Base-by-base conservation (phyloP, 306 rosid genomes). In the Dalbergia cultrata region DNA sequence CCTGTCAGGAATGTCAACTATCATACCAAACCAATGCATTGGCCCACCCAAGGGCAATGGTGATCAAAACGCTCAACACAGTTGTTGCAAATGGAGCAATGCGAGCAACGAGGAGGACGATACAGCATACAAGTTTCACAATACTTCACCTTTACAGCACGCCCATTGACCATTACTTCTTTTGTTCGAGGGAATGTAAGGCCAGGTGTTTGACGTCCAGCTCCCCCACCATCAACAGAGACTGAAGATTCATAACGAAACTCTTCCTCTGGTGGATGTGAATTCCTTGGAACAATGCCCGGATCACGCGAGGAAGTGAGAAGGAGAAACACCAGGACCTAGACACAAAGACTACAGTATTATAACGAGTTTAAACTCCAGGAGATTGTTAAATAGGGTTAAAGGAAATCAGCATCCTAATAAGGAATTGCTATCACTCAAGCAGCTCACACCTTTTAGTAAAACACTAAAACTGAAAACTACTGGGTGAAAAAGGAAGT, bases 11-110 rank as follows among this genome's bases (percentile, higher is more conserved):
- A 52, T 18, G 70, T 50, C 62, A 69, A 77, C 77, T 59, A 80
- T 72, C 90, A 47, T 89, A 94, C 98, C 97, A 92, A 90, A 66
- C 98, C 98, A 82, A 94, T 90, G 90, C 98, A 94, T 79, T 94
- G 98, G 63, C 98, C 98, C 76, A 94, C 97, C 98, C 98, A 94
- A 79, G 98, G 98, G 87, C 98, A 94, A 72, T 94, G 98, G 69
- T 94, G 98, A 82, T 94, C 98, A 53, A 94, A 94, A 70, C 93
- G 98, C 84, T 94, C 97, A 85, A 94, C 98, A 77, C 98, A 94
- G 76, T 94, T 94, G 83, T 92, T 92, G 89, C 98, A 94, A 75
- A 92, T 92, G 81, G 98, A 91, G 86, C 98, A 94, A 82, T 94
- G 98, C 4, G 98, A 94, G 82, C 98, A 94, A 70, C 97, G 97